phyloP scores from a whole-genome alignment of 1,284 basidiomycete genomes.

The Cystobasidium sp. region DNA sequence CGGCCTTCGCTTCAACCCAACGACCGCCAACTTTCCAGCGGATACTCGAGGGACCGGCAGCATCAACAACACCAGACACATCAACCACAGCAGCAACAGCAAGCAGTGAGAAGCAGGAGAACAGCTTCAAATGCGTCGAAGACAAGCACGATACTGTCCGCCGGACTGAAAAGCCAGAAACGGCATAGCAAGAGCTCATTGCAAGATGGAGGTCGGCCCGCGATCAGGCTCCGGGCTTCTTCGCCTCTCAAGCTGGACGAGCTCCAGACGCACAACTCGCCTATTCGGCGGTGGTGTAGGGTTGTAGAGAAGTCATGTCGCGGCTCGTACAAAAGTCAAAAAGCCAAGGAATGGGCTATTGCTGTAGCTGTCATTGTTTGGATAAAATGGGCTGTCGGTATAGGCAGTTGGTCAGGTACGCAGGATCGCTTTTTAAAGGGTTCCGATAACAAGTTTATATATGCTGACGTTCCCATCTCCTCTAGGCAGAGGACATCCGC shows the following conservation, averaged over 20 bases:
- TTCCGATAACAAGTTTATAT: background rate
- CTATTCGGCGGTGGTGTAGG: conserved; percentile 38
- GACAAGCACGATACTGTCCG: conserved; percentile 40
- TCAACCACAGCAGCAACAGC: background rate
- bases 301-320: conserved; percentile 31
- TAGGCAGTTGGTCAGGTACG: conserved; percentile 82
- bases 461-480: background rate
- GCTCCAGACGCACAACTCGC: conserved; percentile 13
- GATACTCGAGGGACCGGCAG: conserved; percentile 17
- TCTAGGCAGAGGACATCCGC: conserved; percentile 71
- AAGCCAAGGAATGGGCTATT: conserved; percentile 61
- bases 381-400: conserved; percentile 70
- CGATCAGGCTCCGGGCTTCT: conserved; percentile 4
- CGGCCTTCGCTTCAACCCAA: conserved; percentile 25
- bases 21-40: conserved; percentile 34
- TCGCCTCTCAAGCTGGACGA: conserved; percentile 8
- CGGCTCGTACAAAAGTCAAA: background rate
- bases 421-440: conserved; percentile 37
- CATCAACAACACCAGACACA: background rate
- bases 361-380: conserved; percentile 63
- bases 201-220: background rate
- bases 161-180: conserved; percentile 4
- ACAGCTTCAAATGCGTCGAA: conserved; percentile 35
- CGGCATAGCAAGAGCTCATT: too few relatives aligned
- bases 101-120: conserved; percentile 7